Evolutionary conservation across 495 filamentous ascomycete species (phyloP).

Genomic region (Aspergillus mulundensis): DNA sequence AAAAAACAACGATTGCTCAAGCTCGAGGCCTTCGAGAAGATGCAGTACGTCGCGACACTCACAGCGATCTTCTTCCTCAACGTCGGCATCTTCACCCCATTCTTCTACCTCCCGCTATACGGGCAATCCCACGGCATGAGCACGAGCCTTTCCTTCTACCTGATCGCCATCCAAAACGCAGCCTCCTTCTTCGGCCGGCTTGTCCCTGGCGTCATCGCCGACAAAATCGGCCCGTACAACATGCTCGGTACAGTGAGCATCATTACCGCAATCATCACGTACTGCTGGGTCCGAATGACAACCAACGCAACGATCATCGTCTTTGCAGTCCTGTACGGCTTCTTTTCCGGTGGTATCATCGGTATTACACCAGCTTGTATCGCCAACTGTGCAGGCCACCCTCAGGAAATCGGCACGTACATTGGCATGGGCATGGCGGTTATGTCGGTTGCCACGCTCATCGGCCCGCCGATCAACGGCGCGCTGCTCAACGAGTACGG

Average conservation of each 20-base stretch:
- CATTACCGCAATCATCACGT: conserved; percentile 21
- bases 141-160: conserved; percentile 17
- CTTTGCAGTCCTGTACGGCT: conserved; percentile 27
- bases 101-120: conserved; percentile 28
- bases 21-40: conserved; percentile 10
- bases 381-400: conserved; percentile 34
- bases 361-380: conserved; percentile 41
- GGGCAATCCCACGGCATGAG: conserved; percentile 17
- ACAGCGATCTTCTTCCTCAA: conserved; percentile 21
- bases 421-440: conserved; percentile 51
- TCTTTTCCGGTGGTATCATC: conserved; percentile 38
- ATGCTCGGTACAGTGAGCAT: conserved; percentile 4
- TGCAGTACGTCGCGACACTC: conserved; percentile 12
- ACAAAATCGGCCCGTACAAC: conserved; percentile 4
- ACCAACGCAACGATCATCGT: conserved; percentile 27
- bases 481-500: conserved; percentile 40
- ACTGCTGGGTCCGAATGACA: conserved; percentile 20
- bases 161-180: conserved; percentile 20
- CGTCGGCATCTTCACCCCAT: conserved; percentile 19
- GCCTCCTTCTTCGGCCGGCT: conserved; percentile 6
- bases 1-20: conserved; percentile 10
- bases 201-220: conserved; percentile 3
- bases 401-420: conserved; percentile 49
- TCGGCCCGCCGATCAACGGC: conserved; percentile 53
- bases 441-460: conserved; percentile 36